Conservation (phyloP, 768 basidiomycete genomes). For the Boletus fagicola region DNA sequence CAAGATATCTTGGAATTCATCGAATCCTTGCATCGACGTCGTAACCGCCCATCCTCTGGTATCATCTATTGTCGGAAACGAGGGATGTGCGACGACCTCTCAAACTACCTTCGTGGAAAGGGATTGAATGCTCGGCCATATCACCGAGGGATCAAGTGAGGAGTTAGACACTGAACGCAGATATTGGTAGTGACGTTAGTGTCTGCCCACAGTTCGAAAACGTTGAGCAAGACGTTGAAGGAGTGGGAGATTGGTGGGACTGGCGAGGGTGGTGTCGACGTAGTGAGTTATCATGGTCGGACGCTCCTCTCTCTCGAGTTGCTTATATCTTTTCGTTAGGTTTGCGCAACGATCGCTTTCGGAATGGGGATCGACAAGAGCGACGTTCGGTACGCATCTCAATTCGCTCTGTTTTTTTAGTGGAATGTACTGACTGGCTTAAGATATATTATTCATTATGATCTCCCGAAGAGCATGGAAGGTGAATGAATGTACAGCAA, state of each 20-base stretch:
- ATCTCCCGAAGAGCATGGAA: conserved; percentile 82
- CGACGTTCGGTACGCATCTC: conserved; percentile 55
- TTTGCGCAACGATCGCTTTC: conserved; percentile 80
- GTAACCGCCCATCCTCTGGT: conserved; percentile 61
- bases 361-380: conserved; percentile 86
- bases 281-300: conserved; percentile 42
- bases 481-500: conserved; percentile 38
- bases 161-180: neutral
- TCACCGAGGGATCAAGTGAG: conserved; percentile 66
- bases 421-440: conserved; percentile 13
- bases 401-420: neutral
- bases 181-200: neutral
- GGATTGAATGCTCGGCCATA: conserved; percentile 71
- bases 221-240: conserved; percentile 50
- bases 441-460: conserved; percentile 78
- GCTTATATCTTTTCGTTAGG: conserved; percentile 37
- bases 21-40: conserved; percentile 54
- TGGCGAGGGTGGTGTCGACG: conserved; percentile 55
- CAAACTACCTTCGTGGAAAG: conserved; percentile 59
- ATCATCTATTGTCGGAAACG: conserved; percentile 78
- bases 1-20: conserved; percentile 67
- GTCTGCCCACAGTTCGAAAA: conserved; percentile 37
- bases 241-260: conserved; percentile 60
- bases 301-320: neutral
- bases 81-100: conserved; percentile 64